These are phyloP conservation scores for Fusarium sp. DNA, from an alignment of 2,329 filamentous ascomycete genomes.

Conservation along the genomic window DNA sequence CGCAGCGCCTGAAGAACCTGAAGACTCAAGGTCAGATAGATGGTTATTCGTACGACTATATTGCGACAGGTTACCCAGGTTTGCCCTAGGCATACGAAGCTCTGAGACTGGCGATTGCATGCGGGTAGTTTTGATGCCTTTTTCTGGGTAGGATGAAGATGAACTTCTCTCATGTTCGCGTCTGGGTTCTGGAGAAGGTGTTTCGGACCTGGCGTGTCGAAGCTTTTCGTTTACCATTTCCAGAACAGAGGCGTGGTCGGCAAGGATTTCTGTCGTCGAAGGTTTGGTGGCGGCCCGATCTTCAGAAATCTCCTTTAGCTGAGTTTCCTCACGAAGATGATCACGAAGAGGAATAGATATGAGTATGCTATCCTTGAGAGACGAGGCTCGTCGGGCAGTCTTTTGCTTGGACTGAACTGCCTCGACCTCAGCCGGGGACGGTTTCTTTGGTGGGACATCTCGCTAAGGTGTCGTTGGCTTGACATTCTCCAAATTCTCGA, in stretches of 20 bases:
- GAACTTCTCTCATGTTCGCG: constrained; percentile 37
- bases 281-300: background rate
- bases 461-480: constrained; percentile 14
- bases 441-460: constrained; percentile 2
- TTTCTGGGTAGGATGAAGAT: constrained; percentile 50
- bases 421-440: constrained; percentile 16
- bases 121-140: constrained; percentile 32
- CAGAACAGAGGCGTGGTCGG: constrained; percentile 33
- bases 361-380: constrained; percentile 15
- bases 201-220: constrained; percentile 18
- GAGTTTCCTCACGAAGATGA: constrained; percentile 21
- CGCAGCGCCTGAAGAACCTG: constrained; percentile 35
- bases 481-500: constrained; percentile 18
- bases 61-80: constrained; percentile 45
- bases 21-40: constrained; percentile 48
- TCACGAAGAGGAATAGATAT: constrained; percentile 9
- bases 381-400: constrained; percentile 19
- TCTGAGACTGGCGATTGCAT: constrained; percentile 47
- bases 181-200: constrained; percentile 18
- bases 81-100: constrained; percentile 38
- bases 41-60: constrained; percentile 47
- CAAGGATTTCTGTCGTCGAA: constrained; percentile 21
- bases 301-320: constrained; percentile 17
- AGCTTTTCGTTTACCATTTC: constrained; percentile 30
- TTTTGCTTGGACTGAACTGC: constrained; percentile 19